Percentiles rank a stretch among this genome's conserved stretches.
Conservation (phyloP, 805 yeast species). For the Metschnikowia koreensis region DNA sequence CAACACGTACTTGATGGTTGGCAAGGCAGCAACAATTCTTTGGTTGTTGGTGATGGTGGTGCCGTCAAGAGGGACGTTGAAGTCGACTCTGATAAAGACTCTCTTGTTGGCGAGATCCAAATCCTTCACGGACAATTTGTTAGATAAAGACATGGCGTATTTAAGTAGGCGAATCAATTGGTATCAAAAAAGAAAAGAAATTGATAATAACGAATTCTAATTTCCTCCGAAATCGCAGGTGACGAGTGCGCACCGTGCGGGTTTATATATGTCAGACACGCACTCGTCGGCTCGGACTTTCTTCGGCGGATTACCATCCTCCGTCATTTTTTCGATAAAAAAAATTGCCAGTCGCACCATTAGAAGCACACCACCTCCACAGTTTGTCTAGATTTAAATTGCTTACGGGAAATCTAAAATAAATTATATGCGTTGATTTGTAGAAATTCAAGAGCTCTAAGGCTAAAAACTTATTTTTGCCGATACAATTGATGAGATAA, state of each 20-base stretch:
- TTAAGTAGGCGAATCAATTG: constrained; percentile 11
- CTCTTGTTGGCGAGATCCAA: constrained; percentile 84
- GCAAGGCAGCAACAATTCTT: constrained; percentile 98
- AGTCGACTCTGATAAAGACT: constrained; percentile 98
- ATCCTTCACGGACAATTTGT: constrained; percentile 91
- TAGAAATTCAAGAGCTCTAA: no score
- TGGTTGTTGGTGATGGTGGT: constrained; percentile 97
- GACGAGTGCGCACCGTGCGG: constrained; percentile 6
- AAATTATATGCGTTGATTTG: no score
- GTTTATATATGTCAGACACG: constrained; percentile 5
- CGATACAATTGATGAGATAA: no score
- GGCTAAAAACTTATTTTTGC: no score
- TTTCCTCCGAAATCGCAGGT: not conserved
- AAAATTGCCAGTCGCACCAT: constrained; percentile 6
- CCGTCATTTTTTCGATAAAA: constrained; percentile 1
- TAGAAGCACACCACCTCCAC: not conserved
- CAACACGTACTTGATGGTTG: constrained; percentile 93
- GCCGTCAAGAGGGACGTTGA: constrained; percentile 94
- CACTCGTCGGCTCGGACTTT: constrained; percentile 6
- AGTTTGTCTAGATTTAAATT: not conserved
- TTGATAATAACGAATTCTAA: not conserved
- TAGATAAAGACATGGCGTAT: constrained; percentile 79
- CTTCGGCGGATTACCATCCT: constrained; percentile 12
- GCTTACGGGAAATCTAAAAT: not conserved
- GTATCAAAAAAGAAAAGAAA: constrained; percentile 3